These are phyloP conservation scores for Chrysanthemum makinoi DNA, from an alignment of 129 eudicot genomes.

Conservation along the genomic window DNA sequence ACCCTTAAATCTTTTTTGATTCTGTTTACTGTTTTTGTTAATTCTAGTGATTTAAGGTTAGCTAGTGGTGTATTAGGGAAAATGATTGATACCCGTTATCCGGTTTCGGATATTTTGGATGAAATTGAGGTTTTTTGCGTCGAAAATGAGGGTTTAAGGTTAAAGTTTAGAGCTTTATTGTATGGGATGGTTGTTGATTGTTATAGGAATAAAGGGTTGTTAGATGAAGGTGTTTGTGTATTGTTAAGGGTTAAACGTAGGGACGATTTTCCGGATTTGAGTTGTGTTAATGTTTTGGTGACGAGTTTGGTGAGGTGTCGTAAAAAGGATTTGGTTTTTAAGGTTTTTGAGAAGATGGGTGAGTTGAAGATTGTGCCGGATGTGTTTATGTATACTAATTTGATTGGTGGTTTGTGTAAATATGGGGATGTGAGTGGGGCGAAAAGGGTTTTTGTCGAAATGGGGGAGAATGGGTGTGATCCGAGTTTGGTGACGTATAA, in stretches of 20 bases:
- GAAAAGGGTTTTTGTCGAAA: constrained; percentile 55
- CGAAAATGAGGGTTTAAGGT: no score
- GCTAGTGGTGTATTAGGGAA: no score
- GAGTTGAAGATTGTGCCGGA: constrained; percentile 48
- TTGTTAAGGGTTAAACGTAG: constrained; percentile 23
- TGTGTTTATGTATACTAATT: constrained; percentile 63
- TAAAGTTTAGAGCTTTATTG: no score
- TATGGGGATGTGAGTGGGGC: constrained; percentile 55
- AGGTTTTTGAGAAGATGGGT: constrained; percentile 56
- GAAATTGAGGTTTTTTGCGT: no score
- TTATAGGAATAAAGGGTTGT: no score
- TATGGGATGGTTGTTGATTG: no score
- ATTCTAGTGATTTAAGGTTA: no score
- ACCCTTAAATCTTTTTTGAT: no score
- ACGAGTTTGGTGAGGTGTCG: constrained; percentile 1
- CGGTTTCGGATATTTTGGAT: no score
- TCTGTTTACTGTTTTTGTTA: no score
- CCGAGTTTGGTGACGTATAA: constrained; percentile 77
- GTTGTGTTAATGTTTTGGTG: constrained; percentile 68
- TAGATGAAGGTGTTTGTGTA: no score
- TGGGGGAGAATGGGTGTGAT: constrained; percentile 21
- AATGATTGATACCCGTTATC: no score
- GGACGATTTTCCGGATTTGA: constrained; percentile 40
- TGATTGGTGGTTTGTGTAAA: constrained; percentile 58
- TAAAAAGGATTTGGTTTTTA: constrained; percentile 58